Conservation (phyloP, 345 rosid species). For the Eucalyptus polybractea region DNA sequence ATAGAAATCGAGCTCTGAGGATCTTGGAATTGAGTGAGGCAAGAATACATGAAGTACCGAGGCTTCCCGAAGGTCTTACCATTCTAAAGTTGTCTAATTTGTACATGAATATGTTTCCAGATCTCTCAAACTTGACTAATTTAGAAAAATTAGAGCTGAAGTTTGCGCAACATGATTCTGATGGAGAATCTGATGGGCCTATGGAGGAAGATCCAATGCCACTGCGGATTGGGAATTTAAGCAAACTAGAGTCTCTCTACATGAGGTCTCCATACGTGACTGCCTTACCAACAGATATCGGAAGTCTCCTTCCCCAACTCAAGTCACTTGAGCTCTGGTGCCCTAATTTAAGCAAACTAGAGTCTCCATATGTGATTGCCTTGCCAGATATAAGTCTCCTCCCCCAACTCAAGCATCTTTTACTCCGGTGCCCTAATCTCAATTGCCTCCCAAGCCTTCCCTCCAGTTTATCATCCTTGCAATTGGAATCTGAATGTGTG, state of each 20-base stretch:
- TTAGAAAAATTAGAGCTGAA: accelerated
- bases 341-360: neutral
- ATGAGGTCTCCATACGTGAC: too few species aligned
- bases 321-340: too few species aligned
- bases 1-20: accelerated
- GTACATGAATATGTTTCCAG: neutral
- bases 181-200: too few species aligned
- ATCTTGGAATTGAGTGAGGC: accelerated
- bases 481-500: too few species aligned
- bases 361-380: too few species aligned
- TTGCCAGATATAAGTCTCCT: too few species aligned
- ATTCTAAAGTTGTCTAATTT: accelerated
- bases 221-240: neutral
- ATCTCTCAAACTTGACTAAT: neutral
- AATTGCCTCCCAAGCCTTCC: too few species aligned
- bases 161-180: accelerated
- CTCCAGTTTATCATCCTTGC: accelerated
- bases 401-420: too few species aligned
- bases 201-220: too few species aligned
- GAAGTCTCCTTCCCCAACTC: too few species aligned
- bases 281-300: too few species aligned
- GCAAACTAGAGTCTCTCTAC: accelerated
- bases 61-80: neutral
- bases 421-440: accelerated
- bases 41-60: neutral